phyloP scores from a whole-genome alignment of 345 rosid species.

The Gossypium raimondii region DNA sequence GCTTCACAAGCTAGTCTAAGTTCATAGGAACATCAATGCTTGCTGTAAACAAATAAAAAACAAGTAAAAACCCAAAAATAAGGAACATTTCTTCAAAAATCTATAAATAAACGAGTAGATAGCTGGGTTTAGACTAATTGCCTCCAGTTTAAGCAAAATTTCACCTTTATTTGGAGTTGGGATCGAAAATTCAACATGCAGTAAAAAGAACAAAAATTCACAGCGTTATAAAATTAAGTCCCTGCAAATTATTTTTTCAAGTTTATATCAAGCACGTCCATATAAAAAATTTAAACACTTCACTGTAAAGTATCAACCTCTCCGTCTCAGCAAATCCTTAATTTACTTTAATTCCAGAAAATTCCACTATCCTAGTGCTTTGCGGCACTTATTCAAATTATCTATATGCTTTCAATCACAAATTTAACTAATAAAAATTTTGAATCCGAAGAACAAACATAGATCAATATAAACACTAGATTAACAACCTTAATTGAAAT shows the following conservation, averaged over 20 bases:
- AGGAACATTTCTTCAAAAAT: too few species aligned
- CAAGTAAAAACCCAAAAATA: too few species aligned
- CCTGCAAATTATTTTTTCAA: background rate
- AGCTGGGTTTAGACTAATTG: conserved; percentile 41
- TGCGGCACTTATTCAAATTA: background rate
- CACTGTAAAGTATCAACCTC: background rate
- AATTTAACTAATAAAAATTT: too few species aligned
- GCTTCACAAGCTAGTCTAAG: too few species aligned
- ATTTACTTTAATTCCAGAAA: background rate
- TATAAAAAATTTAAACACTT: too few species aligned
- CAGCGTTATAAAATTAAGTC: background rate
- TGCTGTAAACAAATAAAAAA: too few species aligned
- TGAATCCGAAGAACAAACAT: background rate
- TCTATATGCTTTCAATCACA: too few species aligned
- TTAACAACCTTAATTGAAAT: background rate
- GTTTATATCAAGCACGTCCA: background rate
- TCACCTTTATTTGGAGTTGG: conserved; percentile 39
- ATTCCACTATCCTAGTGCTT: background rate
- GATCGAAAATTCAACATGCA: conserved; percentile 50
- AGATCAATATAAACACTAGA: background rate
- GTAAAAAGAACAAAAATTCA: conserved; percentile 10
- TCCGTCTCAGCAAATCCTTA: background rate
- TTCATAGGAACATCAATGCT: too few species aligned
- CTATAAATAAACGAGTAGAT: conserved; percentile 15
- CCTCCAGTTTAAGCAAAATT: conserved; percentile 48